phyloP scores from a whole-genome alignment of 2,329 filamentous ascomycete genomes.

The Aspergillus sp. region DNA sequence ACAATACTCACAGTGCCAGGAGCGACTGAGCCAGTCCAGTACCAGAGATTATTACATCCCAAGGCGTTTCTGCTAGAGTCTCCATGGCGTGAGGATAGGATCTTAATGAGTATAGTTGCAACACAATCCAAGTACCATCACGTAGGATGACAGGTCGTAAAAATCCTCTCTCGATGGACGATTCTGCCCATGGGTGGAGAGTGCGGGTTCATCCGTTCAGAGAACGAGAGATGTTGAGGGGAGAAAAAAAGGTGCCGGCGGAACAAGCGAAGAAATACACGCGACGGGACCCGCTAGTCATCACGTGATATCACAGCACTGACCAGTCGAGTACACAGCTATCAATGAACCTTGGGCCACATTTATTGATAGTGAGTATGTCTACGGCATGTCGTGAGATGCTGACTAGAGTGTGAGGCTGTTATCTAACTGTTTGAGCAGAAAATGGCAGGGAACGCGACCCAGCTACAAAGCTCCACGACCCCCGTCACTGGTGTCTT shows the following conservation, averaged over 20 bases:
- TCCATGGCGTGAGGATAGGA: constrained; percentile 57
- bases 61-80: constrained; percentile 68
- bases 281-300: constrained; percentile 13
- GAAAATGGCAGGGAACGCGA: no score
- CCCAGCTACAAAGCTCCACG: no score
- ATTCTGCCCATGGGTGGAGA: constrained; percentile 20
- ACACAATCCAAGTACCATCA: constrained; percentile 22
- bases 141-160: constrained; percentile 16
- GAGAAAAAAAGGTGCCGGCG: constrained; percentile 17
- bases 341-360: no score
- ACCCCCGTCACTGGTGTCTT: no score
- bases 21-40: constrained; percentile 77
- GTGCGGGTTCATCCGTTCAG: constrained; percentile 10
- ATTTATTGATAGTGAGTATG: no score
- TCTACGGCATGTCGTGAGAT: no score
- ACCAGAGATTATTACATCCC: constrained; percentile 78
- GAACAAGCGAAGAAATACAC: constrained; percentile 18
- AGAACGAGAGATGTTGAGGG: constrained; percentile 9
- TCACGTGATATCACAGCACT: background rate
- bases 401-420: no score
- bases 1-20: constrained; percentile 66
- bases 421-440: no score
- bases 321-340: background rate
- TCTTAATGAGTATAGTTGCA: constrained; percentile 15
- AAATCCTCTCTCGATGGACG: constrained; percentile 11